These are phyloP conservation scores for Curvularia hawaiiensis DNA, from an alignment of 2,329 filamentous ascomycete genomes.

Conservation along the genomic window DNA sequence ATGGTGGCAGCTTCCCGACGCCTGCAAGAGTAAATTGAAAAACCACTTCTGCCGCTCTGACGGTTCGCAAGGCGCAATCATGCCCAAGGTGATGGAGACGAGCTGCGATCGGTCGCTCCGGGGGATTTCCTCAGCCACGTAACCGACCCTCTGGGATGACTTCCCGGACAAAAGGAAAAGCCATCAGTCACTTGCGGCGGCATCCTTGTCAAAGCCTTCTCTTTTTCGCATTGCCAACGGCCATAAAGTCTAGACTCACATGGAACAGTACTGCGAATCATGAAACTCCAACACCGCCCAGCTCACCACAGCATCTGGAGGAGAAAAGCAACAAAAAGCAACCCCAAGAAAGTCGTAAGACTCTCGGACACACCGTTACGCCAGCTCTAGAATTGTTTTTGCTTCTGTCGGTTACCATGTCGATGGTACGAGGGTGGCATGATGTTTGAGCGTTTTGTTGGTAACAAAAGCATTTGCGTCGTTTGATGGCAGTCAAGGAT, in stretches of 20 bases:
- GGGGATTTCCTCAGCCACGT: background rate
- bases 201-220: background rate
- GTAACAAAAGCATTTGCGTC: background rate
- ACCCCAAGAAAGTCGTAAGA: background rate
- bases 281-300: background rate
- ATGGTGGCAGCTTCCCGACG: too few species aligned
- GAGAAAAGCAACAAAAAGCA: background rate
- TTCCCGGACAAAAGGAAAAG: background rate
- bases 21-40: background rate
- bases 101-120: background rate
- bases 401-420: background rate
- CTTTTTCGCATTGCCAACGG: background rate
- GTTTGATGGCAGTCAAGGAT: background rate
- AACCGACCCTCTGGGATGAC: background rate
- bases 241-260: background rate
- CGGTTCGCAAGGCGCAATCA: background rate
- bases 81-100: background rate
- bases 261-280: background rate
- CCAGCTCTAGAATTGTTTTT: background rate
- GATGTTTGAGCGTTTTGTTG: slow-evolving; percentile 4
- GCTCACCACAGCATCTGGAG: background rate
- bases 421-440: background rate
- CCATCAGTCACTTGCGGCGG: background rate
- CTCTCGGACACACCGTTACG: background rate
- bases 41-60: background rate